phyloP scores from a whole-genome alignment of 345 rosid species.

The Eucalyptus sideroxylon region DNA sequence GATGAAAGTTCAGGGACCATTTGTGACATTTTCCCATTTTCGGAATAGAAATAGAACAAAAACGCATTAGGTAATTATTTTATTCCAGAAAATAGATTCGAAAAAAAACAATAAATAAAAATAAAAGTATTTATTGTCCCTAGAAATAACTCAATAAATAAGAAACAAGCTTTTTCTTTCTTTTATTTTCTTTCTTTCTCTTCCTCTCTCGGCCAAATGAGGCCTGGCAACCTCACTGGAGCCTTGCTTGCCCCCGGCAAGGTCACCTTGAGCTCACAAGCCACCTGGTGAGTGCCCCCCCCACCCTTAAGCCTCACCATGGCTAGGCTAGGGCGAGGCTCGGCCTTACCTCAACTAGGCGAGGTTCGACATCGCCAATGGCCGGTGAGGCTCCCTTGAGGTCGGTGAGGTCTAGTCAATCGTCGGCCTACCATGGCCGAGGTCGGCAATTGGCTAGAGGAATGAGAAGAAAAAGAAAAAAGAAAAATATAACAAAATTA shows the following conservation, averaged over 20 bases:
- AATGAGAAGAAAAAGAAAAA: too few relatives aligned
- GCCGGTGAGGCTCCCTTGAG: too few relatives aligned
- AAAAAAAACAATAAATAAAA: fast-evolving
- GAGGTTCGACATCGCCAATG: fast-evolving
- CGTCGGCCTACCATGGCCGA: fast-evolving
- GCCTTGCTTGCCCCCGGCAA: fast-evolving
- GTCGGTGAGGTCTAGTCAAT: fast-evolving
- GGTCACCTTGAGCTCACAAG: fast-evolving
- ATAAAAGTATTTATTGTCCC: fast-evolving
- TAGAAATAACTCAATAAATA: too few relatives aligned
- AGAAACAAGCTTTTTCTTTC: too few relatives aligned
- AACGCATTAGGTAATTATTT: fast-evolving
- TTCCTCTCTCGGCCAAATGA: too few relatives aligned
- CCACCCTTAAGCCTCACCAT: fast-evolving
- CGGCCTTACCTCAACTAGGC: too few relatives aligned
- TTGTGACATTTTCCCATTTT: too few relatives aligned
- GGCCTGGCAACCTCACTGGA: fast-evolving
- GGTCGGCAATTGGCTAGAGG: fast-evolving
- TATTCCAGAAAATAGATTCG: fast-evolving
- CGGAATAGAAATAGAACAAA: fast-evolving
- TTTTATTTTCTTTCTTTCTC: too few relatives aligned
- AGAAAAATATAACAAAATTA: too few relatives aligned
- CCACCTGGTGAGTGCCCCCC: too few relatives aligned
- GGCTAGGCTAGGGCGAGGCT: too few relatives aligned
- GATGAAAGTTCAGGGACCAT: too few relatives aligned